Evolutionary conservation across 1,284 basidiomycete genomes (phyloP).

Genomic region (Papiliotrema fonsecae): DNA sequence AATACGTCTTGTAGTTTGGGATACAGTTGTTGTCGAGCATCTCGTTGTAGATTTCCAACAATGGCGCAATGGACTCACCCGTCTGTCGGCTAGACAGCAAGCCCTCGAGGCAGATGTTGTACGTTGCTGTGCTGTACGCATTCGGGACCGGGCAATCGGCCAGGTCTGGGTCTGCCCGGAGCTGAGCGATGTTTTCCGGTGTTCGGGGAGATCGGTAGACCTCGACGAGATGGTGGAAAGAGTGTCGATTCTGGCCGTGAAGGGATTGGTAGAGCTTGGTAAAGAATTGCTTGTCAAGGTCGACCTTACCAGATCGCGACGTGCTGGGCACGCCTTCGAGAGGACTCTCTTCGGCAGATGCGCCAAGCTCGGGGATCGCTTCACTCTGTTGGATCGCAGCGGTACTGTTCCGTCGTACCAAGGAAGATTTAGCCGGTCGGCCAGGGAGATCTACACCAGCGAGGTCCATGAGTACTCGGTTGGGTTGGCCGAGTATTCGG

Average conservation of each 20-base stretch:
- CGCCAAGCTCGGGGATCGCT: neutral
- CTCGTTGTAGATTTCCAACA: slow-evolving; percentile 70
- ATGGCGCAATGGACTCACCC: slow-evolving; percentile 58
- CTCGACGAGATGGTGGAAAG: neutral
- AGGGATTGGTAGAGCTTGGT: too few species aligned
- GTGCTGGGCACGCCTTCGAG: slow-evolving; percentile 5
- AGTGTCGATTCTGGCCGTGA: too few species aligned
- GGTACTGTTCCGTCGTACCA: slow-evolving; percentile 29
- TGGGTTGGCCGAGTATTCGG: slow-evolving; percentile 23
- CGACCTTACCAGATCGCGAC: too few species aligned
- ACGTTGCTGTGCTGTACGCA: slow-evolving; percentile 50
- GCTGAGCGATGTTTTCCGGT: neutral
- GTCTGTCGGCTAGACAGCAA: slow-evolving; percentile 53
- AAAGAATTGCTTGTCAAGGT: too few species aligned
- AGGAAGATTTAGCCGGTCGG: slow-evolving; percentile 13
- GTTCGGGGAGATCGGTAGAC: slow-evolving; percentile 4
- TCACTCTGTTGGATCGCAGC: slow-evolving; percentile 17
- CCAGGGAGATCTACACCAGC: slow-evolving; percentile 35
- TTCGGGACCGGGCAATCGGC: slow-evolving; percentile 25
- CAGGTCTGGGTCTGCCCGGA: slow-evolving; percentile 12
- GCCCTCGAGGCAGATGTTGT: slow-evolving; percentile 63
- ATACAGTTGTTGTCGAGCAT: slow-evolving; percentile 63
- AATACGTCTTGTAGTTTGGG: slow-evolving; percentile 66
- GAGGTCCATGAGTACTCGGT: slow-evolving; percentile 40
- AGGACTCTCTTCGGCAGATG: slow-evolving; percentile 1